Evolutionary conservation across 306 rosid species (phyloP).

Genomic region (Malus orientalis): DNA sequence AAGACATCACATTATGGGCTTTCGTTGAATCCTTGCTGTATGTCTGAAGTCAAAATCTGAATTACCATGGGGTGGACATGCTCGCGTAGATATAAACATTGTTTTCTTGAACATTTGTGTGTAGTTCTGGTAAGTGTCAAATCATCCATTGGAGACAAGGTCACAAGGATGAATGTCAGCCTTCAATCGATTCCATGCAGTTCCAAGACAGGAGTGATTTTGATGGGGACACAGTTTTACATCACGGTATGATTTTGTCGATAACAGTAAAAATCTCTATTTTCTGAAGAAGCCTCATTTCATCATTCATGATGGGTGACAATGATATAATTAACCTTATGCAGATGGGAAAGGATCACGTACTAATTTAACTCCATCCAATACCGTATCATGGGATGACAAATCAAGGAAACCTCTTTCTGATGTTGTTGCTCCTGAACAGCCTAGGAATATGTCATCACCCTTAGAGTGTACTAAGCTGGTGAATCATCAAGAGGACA

Average conservation of each 20-base stretch:
- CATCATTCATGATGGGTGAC: slow-evolving; percentile 7
- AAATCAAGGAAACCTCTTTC: slow-evolving; percentile 25
- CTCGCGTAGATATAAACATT: not conserved
- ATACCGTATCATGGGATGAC: slow-evolving; percentile 16
- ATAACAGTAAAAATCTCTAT: slow-evolving; percentile 3
- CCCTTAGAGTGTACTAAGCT: slow-evolving; percentile 17
- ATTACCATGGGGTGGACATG: not conserved
- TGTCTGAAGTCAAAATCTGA: not conserved
- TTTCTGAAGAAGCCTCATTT: slow-evolving; percentile 6
- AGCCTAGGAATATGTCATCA: slow-evolving; percentile 9
- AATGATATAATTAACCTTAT: slow-evolving; percentile 23
- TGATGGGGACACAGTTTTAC: slow-evolving; percentile 3
- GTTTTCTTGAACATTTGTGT: slow-evolving; percentile 23
- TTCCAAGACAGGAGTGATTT: slow-evolving; percentile 19
- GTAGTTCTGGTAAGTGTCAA: slow-evolving; percentile 86
- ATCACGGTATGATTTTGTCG: slow-evolving; percentile 27
- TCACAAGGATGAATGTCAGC: slow-evolving; percentile 70
- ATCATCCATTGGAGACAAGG: slow-evolving; percentile 81
- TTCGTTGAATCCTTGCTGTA: not conserved
- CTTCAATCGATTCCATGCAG: slow-evolving; percentile 13
- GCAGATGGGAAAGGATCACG: slow-evolving; percentile 32
- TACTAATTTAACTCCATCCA: slow-evolving; percentile 18
- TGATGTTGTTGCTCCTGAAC: slow-evolving; percentile 7
- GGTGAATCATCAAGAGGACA: slow-evolving; percentile 23
- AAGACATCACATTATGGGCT: not conserved